Conservation (phyloP, 2,329 filamentous ascomycete genomes). For the Pyricularia grisea region DNA sequence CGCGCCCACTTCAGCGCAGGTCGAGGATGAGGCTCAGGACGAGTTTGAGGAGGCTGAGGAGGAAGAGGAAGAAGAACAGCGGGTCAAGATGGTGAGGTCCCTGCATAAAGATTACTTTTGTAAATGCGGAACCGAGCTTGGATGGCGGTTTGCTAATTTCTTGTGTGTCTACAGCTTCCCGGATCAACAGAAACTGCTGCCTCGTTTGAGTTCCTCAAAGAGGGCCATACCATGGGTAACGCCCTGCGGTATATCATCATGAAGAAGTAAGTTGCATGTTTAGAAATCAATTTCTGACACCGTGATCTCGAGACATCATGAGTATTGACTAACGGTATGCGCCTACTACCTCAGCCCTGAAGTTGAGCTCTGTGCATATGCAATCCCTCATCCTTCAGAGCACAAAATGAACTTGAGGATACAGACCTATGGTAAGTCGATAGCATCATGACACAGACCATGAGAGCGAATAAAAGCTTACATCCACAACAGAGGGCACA, state of each 20-base stretch:
- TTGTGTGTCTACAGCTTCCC: constrained; percentile 50
- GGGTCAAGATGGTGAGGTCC: constrained; percentile 50
- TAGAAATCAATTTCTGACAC: neutral
- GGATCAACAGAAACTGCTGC: constrained; percentile 81
- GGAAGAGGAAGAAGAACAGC: constrained; percentile 42
- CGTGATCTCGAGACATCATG: neutral
- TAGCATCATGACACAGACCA: neutral
- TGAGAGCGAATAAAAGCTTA: constrained; percentile 9
- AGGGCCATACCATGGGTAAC: constrained; percentile 94
- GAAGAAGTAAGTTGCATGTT: constrained; percentile 70
- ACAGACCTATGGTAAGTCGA: constrained; percentile 77
- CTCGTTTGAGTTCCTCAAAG: constrained; percentile 87
- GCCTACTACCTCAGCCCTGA: constrained; percentile 56
- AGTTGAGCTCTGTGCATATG: constrained; percentile 97
- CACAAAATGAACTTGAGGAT: constrained; percentile 95
- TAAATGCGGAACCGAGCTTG: constrained; percentile 4
- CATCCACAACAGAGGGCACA: constrained; percentile 51
- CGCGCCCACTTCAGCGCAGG: constrained; percentile 26
- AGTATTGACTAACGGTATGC: neutral
- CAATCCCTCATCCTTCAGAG: constrained; percentile 94
- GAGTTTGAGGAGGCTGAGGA: constrained; percentile 30
- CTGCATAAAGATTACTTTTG: constrained; percentile 5
- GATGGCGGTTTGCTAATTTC: constrained; percentile 4
- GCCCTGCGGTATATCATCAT: constrained; percentile 91
- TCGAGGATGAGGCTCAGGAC: constrained; percentile 19